Base-by-base conservation (phyloP, 2,329 filamentous ascomycete genomes). In the Hymenoscyphus fructigenus region DNA sequence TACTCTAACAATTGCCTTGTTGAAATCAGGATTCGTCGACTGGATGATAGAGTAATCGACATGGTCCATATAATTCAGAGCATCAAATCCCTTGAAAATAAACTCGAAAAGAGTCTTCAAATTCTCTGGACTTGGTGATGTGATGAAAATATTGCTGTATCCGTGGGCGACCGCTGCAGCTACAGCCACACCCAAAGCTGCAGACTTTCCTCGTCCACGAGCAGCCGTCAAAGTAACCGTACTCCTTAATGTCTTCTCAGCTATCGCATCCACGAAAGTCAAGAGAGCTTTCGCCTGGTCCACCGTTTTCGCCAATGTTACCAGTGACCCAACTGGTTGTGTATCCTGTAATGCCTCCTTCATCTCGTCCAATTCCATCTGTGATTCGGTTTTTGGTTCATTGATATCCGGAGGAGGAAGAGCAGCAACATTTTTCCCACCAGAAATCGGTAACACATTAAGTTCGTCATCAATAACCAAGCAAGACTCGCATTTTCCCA, bases 141-240 rank as follows among this genome's bases (percentile, higher is more conserved):
- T 99, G 76, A 99, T 97, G 79, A 99, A 99, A 73, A 99, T 97
- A 78, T 99, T 99, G 82, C 93, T 97, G 79, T 99, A 99, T 29
- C 95, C 95, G 75, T 98, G 91, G 0, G 95, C 94, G 56, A 99
- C 86, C 1, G 96, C 96, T 2, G 95, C 93, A 3, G 95, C 95
- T 55, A 99, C 91, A 2, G 95, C 93, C 60, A 99, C 89, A 79
- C 95, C 95, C 73, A 99, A 85, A 29, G 95, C 95, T 20, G 95
- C 96, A 23, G 95, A 99, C 80, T 99, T 99, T 79, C 95, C 95
- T 73, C 95, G 89, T 78, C 95, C 95, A 87, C 95, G 88, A 44
- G 90, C 94, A 20, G 95, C 95, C 12, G 95, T 99, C 71, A 99
- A 78, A 0, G 95, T 91, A 41, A 99, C 95, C 0, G 95, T 99